phyloP scores from a whole-genome alignment of 2,329 filamentous ascomycete species.

The Paramyrothecium roridum region DNA sequence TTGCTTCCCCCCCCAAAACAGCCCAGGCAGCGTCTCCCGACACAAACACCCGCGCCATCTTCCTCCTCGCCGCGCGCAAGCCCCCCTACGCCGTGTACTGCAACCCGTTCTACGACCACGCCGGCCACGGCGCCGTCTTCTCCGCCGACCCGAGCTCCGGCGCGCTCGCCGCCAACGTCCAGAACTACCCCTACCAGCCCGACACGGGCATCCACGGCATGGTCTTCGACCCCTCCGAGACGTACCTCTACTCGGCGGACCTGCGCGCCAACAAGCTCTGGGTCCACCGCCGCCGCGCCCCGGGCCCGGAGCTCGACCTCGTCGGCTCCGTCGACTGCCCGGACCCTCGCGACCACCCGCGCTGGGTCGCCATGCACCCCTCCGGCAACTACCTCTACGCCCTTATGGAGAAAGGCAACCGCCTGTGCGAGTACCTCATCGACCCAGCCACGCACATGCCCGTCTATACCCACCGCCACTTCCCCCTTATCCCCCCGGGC shows the following conservation, averaged over 20 bases:
- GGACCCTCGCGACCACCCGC: constrained; percentile 69
- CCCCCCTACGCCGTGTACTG: constrained; percentile 81
- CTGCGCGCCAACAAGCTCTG: constrained; percentile 77
- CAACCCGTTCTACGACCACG: constrained; percentile 86
- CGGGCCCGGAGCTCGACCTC: constrained; percentile 47
- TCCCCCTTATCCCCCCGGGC: constrained; percentile 76
- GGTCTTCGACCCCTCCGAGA: constrained; percentile 73
- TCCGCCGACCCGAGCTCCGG: constrained; percentile 51
- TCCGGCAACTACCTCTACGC: constrained; percentile 77
- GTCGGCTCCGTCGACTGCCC: constrained; percentile 73
- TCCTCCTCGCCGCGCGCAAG: constrained; percentile 75
- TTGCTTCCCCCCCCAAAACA: constrained; percentile 29
- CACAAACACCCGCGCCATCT: constrained; percentile 85
- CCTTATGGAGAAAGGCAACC: constrained; percentile 87
- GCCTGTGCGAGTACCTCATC: constrained; percentile 77
- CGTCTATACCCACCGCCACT: constrained; percentile 73
- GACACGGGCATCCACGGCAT: constrained; percentile 76
- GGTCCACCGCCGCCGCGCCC: constrained; percentile 70
- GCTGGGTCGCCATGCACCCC: constrained; percentile 84
- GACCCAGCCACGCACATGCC: constrained; percentile 71
- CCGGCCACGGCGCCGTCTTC: constrained; percentile 78
- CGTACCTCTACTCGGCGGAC: constrained; percentile 76
- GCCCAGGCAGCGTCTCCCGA: constrained; percentile 64
- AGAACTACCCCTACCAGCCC: constrained; percentile 70
- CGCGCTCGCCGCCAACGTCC: constrained; percentile 59